Conservation (phyloP, 1,139 yeast species). For the Taiozyma sp. region DNA sequence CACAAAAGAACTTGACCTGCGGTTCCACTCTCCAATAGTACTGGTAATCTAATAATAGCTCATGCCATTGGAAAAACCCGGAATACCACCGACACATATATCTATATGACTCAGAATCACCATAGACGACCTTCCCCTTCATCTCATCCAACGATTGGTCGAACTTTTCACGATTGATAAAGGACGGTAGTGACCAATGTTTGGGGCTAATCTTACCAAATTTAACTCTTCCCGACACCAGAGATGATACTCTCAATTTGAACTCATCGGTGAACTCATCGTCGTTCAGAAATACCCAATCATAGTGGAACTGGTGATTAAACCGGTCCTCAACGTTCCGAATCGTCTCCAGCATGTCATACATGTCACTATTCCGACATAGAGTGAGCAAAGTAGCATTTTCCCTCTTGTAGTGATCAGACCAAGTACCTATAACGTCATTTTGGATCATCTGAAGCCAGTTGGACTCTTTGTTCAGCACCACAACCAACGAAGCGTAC, state of each 20-base stretch:
- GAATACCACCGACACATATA: constrained; percentile 59
- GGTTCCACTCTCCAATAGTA: constrained; percentile 66
- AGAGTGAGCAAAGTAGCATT: constrained; percentile 60
- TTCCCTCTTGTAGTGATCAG: constrained; percentile 24
- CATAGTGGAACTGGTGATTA: constrained; percentile 47
- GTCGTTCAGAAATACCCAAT: constrained; percentile 60
- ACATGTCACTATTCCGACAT: constrained; percentile 59
- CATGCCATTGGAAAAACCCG: constrained; percentile 45
- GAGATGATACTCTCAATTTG: constrained; percentile 33
- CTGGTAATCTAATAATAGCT: constrained; percentile 28
- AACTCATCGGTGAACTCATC: constrained; percentile 49
- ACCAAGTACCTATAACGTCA: neutral
- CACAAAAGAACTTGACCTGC: constrained; percentile 50
- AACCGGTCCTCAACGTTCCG: constrained; percentile 51
- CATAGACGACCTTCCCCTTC: constrained; percentile 45
- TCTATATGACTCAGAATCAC: constrained; percentile 49
- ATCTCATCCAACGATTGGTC: constrained; percentile 30
- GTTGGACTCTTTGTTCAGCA: neutral
- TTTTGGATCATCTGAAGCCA: neutral
- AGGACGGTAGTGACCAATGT: constrained; percentile 71
- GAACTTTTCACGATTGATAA: constrained; percentile 48
- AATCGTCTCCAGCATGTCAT: constrained; percentile 44
- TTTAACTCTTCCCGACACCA: constrained; percentile 55
- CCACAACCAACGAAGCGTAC: neutral
- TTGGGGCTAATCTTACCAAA: constrained; percentile 61